Conservation (phyloP, 2,329 filamentous ascomycete genomes). For the Hirsutella minnesotensis region DNA sequence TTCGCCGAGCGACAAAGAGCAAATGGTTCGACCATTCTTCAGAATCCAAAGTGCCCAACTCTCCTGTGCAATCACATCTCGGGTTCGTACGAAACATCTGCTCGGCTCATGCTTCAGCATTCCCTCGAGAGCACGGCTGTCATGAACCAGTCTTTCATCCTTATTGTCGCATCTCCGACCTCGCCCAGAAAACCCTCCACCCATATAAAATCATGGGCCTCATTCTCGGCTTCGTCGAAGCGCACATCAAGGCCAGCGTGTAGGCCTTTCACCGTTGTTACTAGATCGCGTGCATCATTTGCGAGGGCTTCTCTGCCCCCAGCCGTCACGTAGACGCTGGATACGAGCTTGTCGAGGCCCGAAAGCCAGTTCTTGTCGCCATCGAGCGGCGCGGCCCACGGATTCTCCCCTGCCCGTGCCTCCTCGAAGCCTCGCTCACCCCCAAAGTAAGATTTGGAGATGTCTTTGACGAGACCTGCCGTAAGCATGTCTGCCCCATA, state of each 20-base stretch:
- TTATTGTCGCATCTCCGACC: conserved; percentile 15
- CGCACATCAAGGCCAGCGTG: conserved; percentile 12
- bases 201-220: conserved; percentile 22
- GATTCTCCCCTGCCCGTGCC: conserved; percentile 4
- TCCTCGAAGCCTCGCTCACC: conserved; percentile 4
- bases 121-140: no score
- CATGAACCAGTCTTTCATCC: conserved; percentile 20
- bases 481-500: conserved; percentile 24
- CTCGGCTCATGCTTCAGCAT: no score
- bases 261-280: conserved; percentile 10
- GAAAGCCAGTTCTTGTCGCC: conserved; percentile 15
- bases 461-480: conserved; percentile 2
- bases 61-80: no score
- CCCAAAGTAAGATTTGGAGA: conserved; percentile 6
- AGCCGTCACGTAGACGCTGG: conserved; percentile 18
- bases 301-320: conserved; percentile 19
- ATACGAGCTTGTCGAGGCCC: conserved; percentile 10
- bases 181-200: conserved; percentile 13
- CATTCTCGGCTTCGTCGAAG: conserved; percentile 15
- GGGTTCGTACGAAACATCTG: no score
- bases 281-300: conserved; percentile 16
- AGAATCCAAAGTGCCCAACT: no score
- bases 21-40: no score
- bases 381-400: conserved; percentile 18
- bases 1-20: no score